phyloP scores from a whole-genome alignment of 2,329 filamentous ascomycete genomes.

The Cladobotryum mycophilum region DNA sequence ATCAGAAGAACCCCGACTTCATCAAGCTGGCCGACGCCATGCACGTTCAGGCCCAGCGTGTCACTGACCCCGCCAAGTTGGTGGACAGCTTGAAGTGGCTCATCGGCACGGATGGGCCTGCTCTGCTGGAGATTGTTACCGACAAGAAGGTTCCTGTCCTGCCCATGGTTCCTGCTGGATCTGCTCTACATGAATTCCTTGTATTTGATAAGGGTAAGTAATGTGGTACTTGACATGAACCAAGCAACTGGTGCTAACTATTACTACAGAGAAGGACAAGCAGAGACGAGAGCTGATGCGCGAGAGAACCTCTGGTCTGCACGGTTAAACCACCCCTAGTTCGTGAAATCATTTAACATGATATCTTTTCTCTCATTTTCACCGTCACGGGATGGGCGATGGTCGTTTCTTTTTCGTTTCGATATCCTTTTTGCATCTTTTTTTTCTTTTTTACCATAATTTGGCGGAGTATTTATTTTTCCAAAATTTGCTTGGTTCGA shows the following conservation, averaged over 20 bases:
- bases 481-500: neutral
- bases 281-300: slow-evolving; percentile 61
- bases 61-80: slow-evolving; percentile 69
- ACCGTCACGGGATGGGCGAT: too few species aligned
- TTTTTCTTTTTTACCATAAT: neutral
- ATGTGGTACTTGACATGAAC: neutral
- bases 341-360: neutral
- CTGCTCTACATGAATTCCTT: slow-evolving; percentile 85
- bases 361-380: neutral
- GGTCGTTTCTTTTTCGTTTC: neutral
- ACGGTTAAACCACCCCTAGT: slow-evolving; percentile 21
- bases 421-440: slow-evolving; percentile 2
- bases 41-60: slow-evolving; percentile 70
- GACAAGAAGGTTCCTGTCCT: slow-evolving; percentile 93
- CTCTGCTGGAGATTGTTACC: slow-evolving; percentile 83
- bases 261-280: slow-evolving; percentile 56
- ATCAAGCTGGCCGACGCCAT: slow-evolving; percentile 89
- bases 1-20: slow-evolving; percentile 94
- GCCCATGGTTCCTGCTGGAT: slow-evolving; percentile 91
- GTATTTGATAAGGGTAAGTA: slow-evolving; percentile 28
- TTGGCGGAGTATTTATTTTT: slow-evolving; percentile 8
- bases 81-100: slow-evolving; percentile 79
- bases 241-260: slow-evolving; percentile 28
- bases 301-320: slow-evolving; percentile 51
- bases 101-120: slow-evolving; percentile 83